Conservation (phyloP, 148 eudicot genomes). For the Fagopyrum esculentum region DNA sequence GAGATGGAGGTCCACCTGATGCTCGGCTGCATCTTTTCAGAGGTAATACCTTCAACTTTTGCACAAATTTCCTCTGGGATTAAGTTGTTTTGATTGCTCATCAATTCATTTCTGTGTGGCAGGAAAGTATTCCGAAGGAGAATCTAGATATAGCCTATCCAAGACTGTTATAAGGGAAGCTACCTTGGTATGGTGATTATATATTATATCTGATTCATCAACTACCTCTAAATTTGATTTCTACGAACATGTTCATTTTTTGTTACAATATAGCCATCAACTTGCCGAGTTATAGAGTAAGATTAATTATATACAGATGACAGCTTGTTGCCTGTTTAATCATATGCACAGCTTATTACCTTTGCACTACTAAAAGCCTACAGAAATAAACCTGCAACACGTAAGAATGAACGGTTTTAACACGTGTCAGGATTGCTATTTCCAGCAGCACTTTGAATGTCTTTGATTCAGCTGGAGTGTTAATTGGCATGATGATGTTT, state of each 20-base stretch:
- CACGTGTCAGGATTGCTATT: not conserved
- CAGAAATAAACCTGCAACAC: not conserved
- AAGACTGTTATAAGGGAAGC: conserved; percentile 37
- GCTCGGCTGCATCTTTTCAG: conserved; percentile 74
- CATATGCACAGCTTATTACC: not conserved
- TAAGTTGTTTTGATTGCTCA: not conserved
- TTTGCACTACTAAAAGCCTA: not conserved
- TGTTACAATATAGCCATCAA: not conserved
- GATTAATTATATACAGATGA: not conserved
- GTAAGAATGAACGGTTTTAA: not conserved
- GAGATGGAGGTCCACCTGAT: conserved; percentile 55
- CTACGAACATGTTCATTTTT: not conserved
- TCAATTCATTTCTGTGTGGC: conserved; percentile 13
- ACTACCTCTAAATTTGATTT: not conserved
- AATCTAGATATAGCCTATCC: conserved; percentile 75
- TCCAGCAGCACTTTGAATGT: not conserved
- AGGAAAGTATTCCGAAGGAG: conserved; percentile 86
- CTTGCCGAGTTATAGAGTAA: not conserved
- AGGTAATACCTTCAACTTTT: conserved; percentile 29
- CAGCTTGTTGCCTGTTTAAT: not conserved
- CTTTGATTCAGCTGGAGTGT: not conserved
- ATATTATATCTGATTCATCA: not conserved
- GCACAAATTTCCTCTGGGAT: not conserved
- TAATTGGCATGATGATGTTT: not conserved
- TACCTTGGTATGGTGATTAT: conserved; percentile 31